These are phyloP conservation scores for Suillus spraguei DNA, from an alignment of 768 basidiomycete species.

Conservation along the genomic window DNA sequence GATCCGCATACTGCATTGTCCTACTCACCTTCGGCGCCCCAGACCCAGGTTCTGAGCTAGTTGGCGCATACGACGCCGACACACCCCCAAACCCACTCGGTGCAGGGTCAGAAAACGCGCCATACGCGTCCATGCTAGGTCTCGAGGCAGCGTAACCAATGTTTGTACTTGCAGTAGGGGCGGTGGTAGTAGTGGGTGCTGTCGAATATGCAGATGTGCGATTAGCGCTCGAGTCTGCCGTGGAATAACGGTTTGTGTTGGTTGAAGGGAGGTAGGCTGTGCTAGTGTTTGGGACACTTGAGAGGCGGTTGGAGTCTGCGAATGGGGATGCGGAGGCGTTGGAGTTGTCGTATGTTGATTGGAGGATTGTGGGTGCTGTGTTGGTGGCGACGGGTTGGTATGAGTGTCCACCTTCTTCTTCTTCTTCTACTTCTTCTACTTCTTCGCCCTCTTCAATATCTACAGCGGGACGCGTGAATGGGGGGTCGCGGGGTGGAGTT, in stretches of 20 bases:
- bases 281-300: conserved; percentile 22
- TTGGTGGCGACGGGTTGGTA: conserved; percentile 48
- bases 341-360: conserved; percentile 27
- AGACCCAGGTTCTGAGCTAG: conserved; percentile 34
- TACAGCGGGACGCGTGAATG: conserved; percentile 66
- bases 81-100: conserved; percentile 69
- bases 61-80: conserved; percentile 35
- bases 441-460: conserved; percentile 53
- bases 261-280: conserved; percentile 9
- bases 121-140: conserved; percentile 85
- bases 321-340: conserved; percentile 42
- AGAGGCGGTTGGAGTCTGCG: conserved; percentile 49
- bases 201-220: conserved; percentile 25
- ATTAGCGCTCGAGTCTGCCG: conserved; percentile 15
- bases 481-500: conserved; percentile 63
- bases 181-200: conserved; percentile 35
- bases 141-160: conserved; percentile 37
- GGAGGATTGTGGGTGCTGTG: conserved; percentile 24
- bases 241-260: conserved; percentile 27
- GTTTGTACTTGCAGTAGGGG: conserved; percentile 14
- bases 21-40: conserved; percentile 64
- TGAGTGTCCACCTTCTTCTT: conserved; percentile 38
- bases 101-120: conserved; percentile 87
- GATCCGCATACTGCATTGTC: conserved; percentile 94
- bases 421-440: conserved; percentile 53